These are phyloP conservation scores for Cinchona pubescens DNA, from an alignment of 257 asterid genomes.

Conservation along the genomic window DNA sequence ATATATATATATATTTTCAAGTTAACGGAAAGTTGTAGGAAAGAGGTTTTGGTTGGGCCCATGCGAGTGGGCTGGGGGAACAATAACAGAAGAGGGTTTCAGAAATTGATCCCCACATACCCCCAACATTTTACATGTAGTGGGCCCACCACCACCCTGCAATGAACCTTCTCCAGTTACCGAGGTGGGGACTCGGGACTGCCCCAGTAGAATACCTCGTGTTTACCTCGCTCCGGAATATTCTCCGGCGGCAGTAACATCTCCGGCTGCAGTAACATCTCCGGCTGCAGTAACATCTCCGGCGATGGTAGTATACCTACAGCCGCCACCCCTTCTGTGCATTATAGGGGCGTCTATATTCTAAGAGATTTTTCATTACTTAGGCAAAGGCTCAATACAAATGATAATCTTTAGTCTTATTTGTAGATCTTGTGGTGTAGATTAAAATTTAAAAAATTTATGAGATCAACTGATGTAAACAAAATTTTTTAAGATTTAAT, in stretches of 20 bases:
- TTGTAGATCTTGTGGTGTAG: too few relatives aligned
- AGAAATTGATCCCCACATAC: constrained; percentile 56
- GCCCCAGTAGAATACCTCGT: neutral
- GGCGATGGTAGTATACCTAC: neutral
- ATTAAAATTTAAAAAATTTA: too few relatives aligned
- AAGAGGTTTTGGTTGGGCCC: constrained; percentile 5
- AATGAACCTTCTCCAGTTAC: constrained; percentile 25
- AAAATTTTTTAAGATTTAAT: too few relatives aligned
- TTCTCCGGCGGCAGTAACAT: constrained; percentile 22
- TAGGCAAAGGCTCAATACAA: too few relatives aligned
- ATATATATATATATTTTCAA: too few relatives aligned
- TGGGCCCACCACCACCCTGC: constrained; percentile 12
- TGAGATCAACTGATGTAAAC: too few relatives aligned
- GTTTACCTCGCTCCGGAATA: constrained; percentile 22
- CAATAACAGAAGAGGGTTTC: constrained; percentile 33
- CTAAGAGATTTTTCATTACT: too few relatives aligned
- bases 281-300: too few relatives aligned
- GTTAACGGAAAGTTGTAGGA: neutral
- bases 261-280: too few relatives aligned
- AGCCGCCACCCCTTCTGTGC: constrained; percentile 2
- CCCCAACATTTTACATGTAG: constrained; percentile 30
- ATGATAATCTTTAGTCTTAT: too few relatives aligned
- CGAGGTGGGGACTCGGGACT: constrained; percentile 23
- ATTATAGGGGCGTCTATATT: too few relatives aligned
- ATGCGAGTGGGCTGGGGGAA: too few relatives aligned